A percentile compares a stretch with the other conserved stretches of the same genome.
Conservation (phyloP, 1,284 basidiomycete genomes). For the Trichosporon coremiiforme region DNA sequence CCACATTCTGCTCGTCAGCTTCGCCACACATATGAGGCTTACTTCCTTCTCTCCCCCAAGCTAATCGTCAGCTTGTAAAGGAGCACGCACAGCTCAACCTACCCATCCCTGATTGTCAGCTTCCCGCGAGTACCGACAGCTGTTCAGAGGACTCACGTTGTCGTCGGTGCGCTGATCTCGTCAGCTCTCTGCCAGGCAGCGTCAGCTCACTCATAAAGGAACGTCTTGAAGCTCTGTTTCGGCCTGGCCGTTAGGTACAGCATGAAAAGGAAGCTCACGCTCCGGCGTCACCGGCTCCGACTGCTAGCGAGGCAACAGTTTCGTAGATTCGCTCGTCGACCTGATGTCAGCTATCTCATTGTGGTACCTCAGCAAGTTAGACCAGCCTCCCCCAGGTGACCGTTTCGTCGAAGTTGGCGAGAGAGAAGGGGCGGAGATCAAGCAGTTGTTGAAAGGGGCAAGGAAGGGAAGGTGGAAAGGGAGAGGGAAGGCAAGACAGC, state of each 20-base stretch:
- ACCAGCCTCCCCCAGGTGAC: too few species aligned
- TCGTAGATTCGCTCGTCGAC: conserved; percentile 52
- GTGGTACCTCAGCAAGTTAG: too few species aligned
- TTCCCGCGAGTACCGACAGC: background rate
- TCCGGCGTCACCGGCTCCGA: background rate
- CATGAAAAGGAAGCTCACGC: conserved; percentile 14
- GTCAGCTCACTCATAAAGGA: conserved; percentile 42
- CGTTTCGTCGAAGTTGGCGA: too few species aligned
- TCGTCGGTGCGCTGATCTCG: background rate
- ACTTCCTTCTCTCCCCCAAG: background rate
- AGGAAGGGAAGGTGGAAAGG: background rate
- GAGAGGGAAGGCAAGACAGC: background rate
- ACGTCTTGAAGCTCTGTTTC: conserved; percentile 52
- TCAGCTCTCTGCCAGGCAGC: background rate
- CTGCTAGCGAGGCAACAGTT: conserved; percentile 40
- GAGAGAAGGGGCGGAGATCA: too few species aligned
- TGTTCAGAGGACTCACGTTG: background rate
- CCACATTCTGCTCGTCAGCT: background rate
- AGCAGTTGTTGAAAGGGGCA: background rate
- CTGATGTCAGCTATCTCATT: conserved; percentile 19
- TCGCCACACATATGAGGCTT: background rate
- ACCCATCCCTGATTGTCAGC: background rate
- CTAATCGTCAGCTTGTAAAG: background rate
- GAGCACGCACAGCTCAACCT: background rate
- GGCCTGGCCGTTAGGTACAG: conserved; percentile 37